These are phyloP conservation scores for Cryptosporidium parvum DNA, from an alignment of 169 alveolate genomes.

Conservation along the genomic window DNA sequence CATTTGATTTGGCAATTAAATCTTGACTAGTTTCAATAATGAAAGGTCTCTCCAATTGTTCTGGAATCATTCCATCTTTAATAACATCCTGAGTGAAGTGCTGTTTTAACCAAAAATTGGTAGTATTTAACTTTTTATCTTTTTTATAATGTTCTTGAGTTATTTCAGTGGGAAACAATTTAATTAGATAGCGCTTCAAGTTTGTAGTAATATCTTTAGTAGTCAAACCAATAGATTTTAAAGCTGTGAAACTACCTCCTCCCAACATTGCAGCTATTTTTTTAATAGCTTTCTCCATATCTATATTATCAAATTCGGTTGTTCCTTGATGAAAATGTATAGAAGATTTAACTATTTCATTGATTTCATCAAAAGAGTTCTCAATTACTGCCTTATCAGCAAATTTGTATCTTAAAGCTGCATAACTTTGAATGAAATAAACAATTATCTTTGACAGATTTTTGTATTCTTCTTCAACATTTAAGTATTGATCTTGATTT, in stretches of 20 bases:
- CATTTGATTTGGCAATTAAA: background rate
- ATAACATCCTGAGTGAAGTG: background rate
- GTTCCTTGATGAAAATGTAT: slow-evolving; percentile 63
- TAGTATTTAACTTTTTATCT: slow-evolving; percentile 21
- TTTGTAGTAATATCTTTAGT: slow-evolving; percentile 27
- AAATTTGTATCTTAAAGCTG: slow-evolving; percentile 48
- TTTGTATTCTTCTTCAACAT: slow-evolving; percentile 5
- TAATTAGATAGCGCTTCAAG: slow-evolving; percentile 8
- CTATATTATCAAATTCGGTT: slow-evolving; percentile 26
- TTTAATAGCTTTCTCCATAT: slow-evolving; percentile 54
- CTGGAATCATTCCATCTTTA: slow-evolving; percentile 60
- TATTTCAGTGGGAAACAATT: slow-evolving; percentile 16
- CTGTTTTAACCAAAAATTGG: slow-evolving; percentile 43
- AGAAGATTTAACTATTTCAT: slow-evolving; percentile 10
- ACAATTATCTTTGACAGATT: slow-evolving; percentile 23
- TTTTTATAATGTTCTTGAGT: slow-evolving; percentile 3
- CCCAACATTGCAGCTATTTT: slow-evolving; percentile 37
- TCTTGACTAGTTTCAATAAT: slow-evolving; percentile 3
- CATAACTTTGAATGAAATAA: slow-evolving; percentile 51
- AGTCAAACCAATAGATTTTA: slow-evolving; percentile 42
- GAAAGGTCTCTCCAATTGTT: slow-evolving; percentile 34
- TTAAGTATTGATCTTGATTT: background rate
- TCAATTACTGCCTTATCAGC: slow-evolving; percentile 7
- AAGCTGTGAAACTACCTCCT: slow-evolving; percentile 74
- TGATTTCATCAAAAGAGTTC: slow-evolving; percentile 11